Base-by-base conservation (phyloP, 768 basidiomycete species). In the Amanita rimosa region DNA sequence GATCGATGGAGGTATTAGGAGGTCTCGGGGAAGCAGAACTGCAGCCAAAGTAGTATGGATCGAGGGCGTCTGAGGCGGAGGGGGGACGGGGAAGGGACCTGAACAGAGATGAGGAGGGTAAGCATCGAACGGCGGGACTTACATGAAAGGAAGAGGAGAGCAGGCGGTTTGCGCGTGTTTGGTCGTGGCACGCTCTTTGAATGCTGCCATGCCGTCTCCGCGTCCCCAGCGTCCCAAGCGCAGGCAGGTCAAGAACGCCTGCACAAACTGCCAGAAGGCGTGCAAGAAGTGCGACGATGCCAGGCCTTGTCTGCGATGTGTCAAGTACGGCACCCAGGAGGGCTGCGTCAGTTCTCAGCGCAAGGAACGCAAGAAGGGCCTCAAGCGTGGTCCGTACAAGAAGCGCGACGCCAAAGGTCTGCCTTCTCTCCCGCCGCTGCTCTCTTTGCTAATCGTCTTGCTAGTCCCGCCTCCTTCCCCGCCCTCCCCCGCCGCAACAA, bases 251-350 rank as follows among this genome's bases (percentile, higher is more conserved):
- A 91, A 90, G 75, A 90, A 89, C 55, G 88, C 88, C 46, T 91
- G 89, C 65, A 90, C 87, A 27, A 86, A 86, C 55, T 91, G 89
- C 60, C 89, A 90, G 64, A 89, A 87, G 62, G 85, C 88, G 2
- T 91, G 86, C 74, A 91, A 91, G 72, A 89, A 90, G 63, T 91
- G 87, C 61, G 89, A 91, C 66, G 87, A 89, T 57, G 89, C 85
- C 57, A 77, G 92, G 54, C 92, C 92, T 52, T 96, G 93, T 64
- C 83, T 88, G 50, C 83, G 93, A 53, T 96, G 93, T 58, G 83
- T 91, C 59, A 91, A 87, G 68, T 94, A 94, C 56, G 90, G 88
- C 58, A 75, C 86, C 54, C 75, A 80, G 42, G 86, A 91, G 60
- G 84, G 85, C 60, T 96, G 93, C 61, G 71, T 89, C 55, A 87